Base-by-base conservation (phyloP, 768 basidiomycete species). In the Russula sp. region DNA sequence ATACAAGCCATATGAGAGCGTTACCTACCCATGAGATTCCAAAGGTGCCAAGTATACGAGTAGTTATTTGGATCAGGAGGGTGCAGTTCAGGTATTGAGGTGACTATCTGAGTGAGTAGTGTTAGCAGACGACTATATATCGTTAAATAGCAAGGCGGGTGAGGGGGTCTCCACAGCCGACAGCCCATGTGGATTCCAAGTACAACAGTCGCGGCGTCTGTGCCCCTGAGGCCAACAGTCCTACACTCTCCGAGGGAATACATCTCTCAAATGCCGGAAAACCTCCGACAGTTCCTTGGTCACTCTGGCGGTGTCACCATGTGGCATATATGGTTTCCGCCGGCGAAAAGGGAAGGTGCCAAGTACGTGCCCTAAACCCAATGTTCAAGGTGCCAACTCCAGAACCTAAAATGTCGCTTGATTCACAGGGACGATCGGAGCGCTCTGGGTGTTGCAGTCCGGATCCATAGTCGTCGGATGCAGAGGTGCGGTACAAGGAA, bases 191-290 rank as follows among this genome's bases (percentile, higher is more conserved):
- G 39, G 32, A 22, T 35, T 48, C 63, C 58, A 45, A 60, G 54
- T 55, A 64, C 48, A 64, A 51, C 63, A 64, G 22, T 49, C n/a
- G 54, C 37, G 20, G 42, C 50, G 49, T 40, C 58, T 48, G 52
- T 35, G 40, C 18, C 63, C 16, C 31, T 6, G 18, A 51, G 39
- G 4, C 58, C 13, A 16, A 37, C 39, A 49, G 1, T 31, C 53
- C 42, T 22, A 53, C 32, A 59, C 16, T 42, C 32, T 20, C 18
- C 51, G 57, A 6, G 45, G 7, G 45, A 45, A 16, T 35, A 7
- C 8, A 6, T n/a, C 16, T 18, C 42, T 11, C 31, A 27, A 31
- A 13, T 45, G 2, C 51, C 35, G 20, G 52, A 39, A 42, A 10
- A 22, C n/a, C 14, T 16, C 14, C 2, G 7, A 40, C 6, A 49